phyloP scores from a whole-genome alignment of 768 basidiomycete species.

The Lactarius evosmus region DNA sequence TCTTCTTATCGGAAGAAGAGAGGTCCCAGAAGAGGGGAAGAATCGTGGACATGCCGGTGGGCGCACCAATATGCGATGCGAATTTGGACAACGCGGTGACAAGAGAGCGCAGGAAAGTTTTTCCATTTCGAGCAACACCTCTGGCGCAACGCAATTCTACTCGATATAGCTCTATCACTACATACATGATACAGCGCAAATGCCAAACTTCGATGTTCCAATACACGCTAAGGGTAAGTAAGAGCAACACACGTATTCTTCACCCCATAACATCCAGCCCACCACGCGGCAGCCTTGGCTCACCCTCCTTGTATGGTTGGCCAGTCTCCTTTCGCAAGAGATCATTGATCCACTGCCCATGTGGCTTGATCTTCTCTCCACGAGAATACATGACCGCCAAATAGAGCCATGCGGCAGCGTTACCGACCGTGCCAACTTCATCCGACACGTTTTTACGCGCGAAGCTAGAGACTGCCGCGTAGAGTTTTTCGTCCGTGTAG shows the following conservation, averaged over 20 bases:
- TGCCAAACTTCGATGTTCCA: slow-evolving; percentile 10
- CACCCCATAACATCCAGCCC: slow-evolving; percentile 23
- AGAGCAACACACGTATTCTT: neutral
- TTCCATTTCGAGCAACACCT: neutral
- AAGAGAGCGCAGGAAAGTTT: neutral
- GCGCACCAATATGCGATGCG: neutral
- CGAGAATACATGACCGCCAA: slow-evolving; percentile 78
- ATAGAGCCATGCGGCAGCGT: slow-evolving; percentile 62
- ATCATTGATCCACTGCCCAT: slow-evolving; percentile 85
- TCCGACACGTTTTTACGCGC: slow-evolving; percentile 77
- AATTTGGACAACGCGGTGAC: neutral
- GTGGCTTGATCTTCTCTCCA: slow-evolving; percentile 72
- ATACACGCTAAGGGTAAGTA: neutral
- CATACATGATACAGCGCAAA: neutral
- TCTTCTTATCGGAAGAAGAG: slow-evolving; percentile 74
- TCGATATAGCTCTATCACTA: neutral
- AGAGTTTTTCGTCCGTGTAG: slow-evolving; percentile 68
- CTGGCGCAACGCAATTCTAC: neutral
- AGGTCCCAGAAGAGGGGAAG: slow-evolving; percentile 93
- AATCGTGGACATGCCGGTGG: slow-evolving; percentile 67
- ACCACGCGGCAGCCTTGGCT: slow-evolving; percentile 67
- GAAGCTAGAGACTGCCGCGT: slow-evolving; percentile 39
- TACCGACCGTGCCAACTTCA: slow-evolving; percentile 82
- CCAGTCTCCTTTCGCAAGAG: slow-evolving; percentile 72
- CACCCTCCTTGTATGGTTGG: slow-evolving; percentile 60